These are phyloP conservation scores for Vigna radiata DNA, from an alignment of 306 rosid species.

Conservation along the genomic window DNA sequence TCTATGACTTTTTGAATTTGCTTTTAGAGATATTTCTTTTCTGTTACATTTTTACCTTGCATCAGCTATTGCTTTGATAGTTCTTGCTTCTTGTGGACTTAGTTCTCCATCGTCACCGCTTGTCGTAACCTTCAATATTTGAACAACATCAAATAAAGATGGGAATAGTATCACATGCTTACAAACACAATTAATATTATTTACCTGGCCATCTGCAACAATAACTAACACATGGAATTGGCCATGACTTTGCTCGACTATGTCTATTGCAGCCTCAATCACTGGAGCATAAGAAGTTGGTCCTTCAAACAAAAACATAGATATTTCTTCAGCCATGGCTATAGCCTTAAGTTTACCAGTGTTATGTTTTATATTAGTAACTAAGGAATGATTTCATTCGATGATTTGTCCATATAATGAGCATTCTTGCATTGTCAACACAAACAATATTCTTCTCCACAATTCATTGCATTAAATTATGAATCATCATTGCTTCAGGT, in stretches of 20 bases:
- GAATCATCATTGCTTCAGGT: neutral
- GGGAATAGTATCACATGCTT: neutral
- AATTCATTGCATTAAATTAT: slow-evolving; percentile 11
- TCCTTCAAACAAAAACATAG: slow-evolving; percentile 56
- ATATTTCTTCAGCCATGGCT: slow-evolving; percentile 30
- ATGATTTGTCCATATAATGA: neutral
- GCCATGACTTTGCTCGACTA: slow-evolving; percentile 82
- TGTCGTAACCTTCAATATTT: slow-evolving; percentile 70
- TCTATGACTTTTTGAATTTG: neutral
- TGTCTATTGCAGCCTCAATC: slow-evolving; percentile 80
- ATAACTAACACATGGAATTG: slow-evolving; percentile 86
- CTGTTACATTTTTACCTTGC: slow-evolving; percentile 65
- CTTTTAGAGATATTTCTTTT: neutral
- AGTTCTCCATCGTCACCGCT: slow-evolving; percentile 57
- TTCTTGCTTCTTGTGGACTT: slow-evolving; percentile 84
- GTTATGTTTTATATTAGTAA: neutral
- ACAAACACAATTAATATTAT: neutral
- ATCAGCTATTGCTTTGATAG: slow-evolving; percentile 74
- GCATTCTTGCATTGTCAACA: neutral
- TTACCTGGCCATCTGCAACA: slow-evolving; percentile 89
- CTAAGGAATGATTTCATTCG: slow-evolving; percentile 16
- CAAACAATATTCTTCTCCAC: neutral
- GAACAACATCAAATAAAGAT: slow-evolving; percentile 21
- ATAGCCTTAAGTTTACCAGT: neutral
- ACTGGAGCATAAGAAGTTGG: slow-evolving; percentile 92